phyloP scores from a whole-genome alignment of 805 yeast species.

The Barnettozyma siamensis region DNA sequence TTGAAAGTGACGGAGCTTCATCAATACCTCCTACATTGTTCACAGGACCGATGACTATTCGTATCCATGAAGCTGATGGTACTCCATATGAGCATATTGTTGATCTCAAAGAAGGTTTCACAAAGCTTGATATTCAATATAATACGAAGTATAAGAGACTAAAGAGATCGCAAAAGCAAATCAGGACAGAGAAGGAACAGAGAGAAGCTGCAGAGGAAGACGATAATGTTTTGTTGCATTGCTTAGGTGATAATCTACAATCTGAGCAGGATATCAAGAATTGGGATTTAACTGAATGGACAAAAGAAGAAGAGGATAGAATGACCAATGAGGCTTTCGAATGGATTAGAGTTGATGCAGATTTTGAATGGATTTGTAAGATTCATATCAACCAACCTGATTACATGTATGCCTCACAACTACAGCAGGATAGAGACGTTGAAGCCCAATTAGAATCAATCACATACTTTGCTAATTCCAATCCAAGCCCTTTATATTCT shows the following conservation, averaged over 20 bases:
- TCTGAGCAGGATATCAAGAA: constrained; percentile 51
- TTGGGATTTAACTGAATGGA: constrained; percentile 74
- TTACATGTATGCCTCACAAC: constrained; percentile 89
- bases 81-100: constrained; percentile 98
- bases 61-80: constrained; percentile 97
- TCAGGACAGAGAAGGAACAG: constrained; percentile 37
- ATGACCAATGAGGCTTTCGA: constrained; percentile 85
- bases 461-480: constrained; percentile 56
- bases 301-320: constrained; percentile 60
- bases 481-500: constrained; percentile 62
- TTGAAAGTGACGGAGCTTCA: constrained; percentile 10
- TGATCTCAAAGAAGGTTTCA: constrained; percentile 75
- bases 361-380: constrained; percentile 92
- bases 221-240: constrained; percentile 41
- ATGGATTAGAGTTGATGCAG: constrained; percentile 97
- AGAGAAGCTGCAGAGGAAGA: constrained; percentile 26
- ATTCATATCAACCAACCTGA: constrained; percentile 83
- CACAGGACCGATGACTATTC: constrained; percentile 92
- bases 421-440: constrained; percentile 92
- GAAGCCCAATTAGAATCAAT: constrained; percentile 91
- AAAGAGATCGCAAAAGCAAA: constrained; percentile 49
- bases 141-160: constrained; percentile 87
- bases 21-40: constrained; percentile 38
- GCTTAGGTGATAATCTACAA: constrained; percentile 74
- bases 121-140: constrained; percentile 89